phyloP scores from a whole-genome alignment of 2,329 filamentous ascomycete genomes.

The Ascochyta clinopodiicola region DNA sequence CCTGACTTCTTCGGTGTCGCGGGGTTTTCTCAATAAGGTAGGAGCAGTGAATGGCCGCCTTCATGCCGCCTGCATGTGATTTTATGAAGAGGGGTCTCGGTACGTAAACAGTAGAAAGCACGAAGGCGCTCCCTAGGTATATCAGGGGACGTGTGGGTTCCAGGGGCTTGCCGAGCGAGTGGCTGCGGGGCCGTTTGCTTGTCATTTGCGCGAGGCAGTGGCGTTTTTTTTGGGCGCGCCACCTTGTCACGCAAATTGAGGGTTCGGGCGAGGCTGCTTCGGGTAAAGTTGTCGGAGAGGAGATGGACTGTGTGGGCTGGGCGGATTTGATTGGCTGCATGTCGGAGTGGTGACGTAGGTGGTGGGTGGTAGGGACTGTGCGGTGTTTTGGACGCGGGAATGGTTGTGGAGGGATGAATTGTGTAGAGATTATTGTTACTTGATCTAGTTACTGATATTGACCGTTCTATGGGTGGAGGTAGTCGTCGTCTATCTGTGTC shows the following conservation, averaged over 20 bases:
- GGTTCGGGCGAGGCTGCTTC: constrained; percentile 12
- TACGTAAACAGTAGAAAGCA: constrained; percentile 16
- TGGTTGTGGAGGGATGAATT: no score
- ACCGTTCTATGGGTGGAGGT: no score
- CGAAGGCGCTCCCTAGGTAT: background rate
- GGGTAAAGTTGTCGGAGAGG: constrained; percentile 1
- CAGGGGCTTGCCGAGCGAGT: constrained; percentile 11
- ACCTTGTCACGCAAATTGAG: background rate
- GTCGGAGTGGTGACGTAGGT: background rate
- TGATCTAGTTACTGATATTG: no score
- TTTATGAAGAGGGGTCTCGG: background rate
- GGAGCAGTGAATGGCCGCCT: no score
- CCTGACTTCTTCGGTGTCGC: background rate
- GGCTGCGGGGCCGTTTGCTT: constrained; percentile 9
- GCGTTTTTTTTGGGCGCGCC: background rate
- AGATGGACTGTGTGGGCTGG: no score
- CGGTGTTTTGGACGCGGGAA: no score
- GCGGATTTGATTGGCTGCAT: background rate
- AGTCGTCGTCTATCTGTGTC: no score
- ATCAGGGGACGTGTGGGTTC: background rate
- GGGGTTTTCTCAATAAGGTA: background rate
- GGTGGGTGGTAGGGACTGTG: background rate
- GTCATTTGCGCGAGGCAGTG: constrained; percentile 11
- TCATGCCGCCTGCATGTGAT: background rate
- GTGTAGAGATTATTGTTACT: no score